Conservation (phyloP, 1,284 basidiomycete genomes). For the Gomphus sp. region DNA sequence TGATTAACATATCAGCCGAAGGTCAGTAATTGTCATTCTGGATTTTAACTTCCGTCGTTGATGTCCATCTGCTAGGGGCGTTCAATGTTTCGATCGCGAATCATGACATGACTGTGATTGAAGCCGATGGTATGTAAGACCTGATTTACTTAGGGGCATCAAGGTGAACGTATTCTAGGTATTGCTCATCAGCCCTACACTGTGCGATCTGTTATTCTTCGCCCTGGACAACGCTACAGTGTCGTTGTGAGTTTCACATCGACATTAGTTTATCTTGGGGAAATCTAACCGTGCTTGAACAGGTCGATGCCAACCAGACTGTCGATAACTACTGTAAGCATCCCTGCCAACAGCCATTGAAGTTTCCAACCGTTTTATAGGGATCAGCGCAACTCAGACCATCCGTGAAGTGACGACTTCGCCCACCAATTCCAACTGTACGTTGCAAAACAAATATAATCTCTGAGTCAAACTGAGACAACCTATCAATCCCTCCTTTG, state of each 20-base stretch:
- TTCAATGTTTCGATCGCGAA: constrained; percentile 35
- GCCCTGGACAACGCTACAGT: constrained; percentile 30
- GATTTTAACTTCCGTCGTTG: not conserved
- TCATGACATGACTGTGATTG: too few species aligned
- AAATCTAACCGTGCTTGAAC: too few species aligned
- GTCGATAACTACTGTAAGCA: too few species aligned
- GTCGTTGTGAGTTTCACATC: constrained; percentile 22
- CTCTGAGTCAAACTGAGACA: not conserved
- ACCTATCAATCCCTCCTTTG: not conserved
- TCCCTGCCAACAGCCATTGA: too few species aligned
- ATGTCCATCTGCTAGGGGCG: constrained; percentile 14
- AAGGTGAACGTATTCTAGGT: not conserved
- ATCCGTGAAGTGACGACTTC: too few species aligned
- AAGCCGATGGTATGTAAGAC: too few species aligned
- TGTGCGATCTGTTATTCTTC: constrained; percentile 25
- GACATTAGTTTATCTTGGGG: too few species aligned
- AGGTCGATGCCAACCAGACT: too few species aligned
- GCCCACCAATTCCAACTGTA: too few species aligned
- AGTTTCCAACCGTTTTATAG: too few species aligned
- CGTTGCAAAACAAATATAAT: too few species aligned
- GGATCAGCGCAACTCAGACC: too few species aligned
- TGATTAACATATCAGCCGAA: constrained; percentile 39
- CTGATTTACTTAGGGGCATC: not conserved
- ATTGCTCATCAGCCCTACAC: constrained; percentile 16
- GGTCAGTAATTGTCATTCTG: not conserved